Percentiles rank a stretch among this genome's conserved stretches.
Conservation (phyloP, 768 basidiomycete genomes). For the Thelephora ganbajun region DNA sequence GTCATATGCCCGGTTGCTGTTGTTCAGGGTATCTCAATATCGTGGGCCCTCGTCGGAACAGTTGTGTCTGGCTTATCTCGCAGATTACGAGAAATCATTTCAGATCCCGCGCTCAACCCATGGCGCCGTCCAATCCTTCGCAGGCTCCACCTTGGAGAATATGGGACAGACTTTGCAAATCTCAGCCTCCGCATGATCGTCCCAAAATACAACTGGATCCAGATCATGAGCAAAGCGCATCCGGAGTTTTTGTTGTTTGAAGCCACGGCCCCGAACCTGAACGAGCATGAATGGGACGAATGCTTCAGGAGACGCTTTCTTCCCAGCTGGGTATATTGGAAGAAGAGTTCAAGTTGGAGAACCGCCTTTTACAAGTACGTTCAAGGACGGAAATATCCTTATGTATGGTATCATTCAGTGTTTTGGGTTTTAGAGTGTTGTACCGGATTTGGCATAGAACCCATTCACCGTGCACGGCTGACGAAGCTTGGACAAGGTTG, state of each 20-base stretch:
- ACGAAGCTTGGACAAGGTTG: slow-evolving; percentile 78
- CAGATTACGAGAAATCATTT: slow-evolving; percentile 39
- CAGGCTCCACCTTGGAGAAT: slow-evolving; percentile 30
- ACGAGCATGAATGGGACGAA: slow-evolving; percentile 58
- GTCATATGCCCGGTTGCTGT: too few species aligned
- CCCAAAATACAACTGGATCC: slow-evolving; percentile 70
- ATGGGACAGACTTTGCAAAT: slow-evolving; percentile 38
- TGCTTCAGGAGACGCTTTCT: slow-evolving; percentile 58
- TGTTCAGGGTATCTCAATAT: too few species aligned
- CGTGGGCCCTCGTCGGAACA: too few species aligned
- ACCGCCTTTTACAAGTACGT: slow-evolving; percentile 52
- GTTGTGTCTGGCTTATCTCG: slow-evolving; percentile 44
- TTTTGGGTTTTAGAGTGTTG: slow-evolving; percentile 30
- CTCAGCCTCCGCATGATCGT: slow-evolving; percentile 51
- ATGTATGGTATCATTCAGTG: slow-evolving; percentile 4
- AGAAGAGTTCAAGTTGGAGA: slow-evolving; percentile 43
- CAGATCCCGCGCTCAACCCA: slow-evolving; percentile 55
- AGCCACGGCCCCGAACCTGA: slow-evolving; percentile 54
- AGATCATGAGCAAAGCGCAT: slow-evolving; percentile 50
- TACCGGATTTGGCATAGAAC: slow-evolving; percentile 58
- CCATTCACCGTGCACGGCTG: slow-evolving; percentile 53
- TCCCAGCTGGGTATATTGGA: slow-evolving; percentile 66
- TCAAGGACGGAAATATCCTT: slow-evolving; percentile 4
- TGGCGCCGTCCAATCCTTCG: slow-evolving; percentile 63
- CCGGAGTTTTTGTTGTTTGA: slow-evolving; percentile 55